These are phyloP conservation scores for Clonostachys byssicola DNA, from an alignment of 2,329 filamentous ascomycete species.

Conservation along the genomic window DNA sequence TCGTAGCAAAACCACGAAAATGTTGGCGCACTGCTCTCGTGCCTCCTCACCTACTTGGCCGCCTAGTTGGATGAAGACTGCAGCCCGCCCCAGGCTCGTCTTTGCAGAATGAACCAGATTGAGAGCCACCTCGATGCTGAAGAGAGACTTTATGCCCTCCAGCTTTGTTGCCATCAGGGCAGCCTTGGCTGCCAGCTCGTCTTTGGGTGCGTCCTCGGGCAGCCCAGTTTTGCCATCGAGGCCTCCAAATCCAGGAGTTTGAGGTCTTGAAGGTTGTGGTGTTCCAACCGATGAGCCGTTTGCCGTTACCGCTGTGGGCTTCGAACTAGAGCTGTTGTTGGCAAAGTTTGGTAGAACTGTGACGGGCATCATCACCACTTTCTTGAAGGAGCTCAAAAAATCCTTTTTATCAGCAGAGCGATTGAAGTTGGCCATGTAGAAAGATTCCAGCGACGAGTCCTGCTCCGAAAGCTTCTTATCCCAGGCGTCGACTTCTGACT, in stretches of 20 bases:
- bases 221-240: slow-evolving; percentile 33
- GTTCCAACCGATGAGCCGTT: slow-evolving; percentile 17
- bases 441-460: slow-evolving; percentile 85
- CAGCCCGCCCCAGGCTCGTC: slow-evolving; percentile 77
- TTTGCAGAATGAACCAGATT: slow-evolving; percentile 88
- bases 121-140: slow-evolving; percentile 93
- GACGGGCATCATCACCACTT: slow-evolving; percentile 98
- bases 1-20: slow-evolving; percentile 81
- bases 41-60: slow-evolving; percentile 80
- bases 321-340: slow-evolving; percentile 14
- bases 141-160: slow-evolving; percentile 90
- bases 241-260: slow-evolving; percentile 37
- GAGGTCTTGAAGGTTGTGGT: slow-evolving; percentile 39
- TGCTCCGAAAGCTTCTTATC: slow-evolving; percentile 89
- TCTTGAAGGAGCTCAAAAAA: slow-evolving; percentile 94
- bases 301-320: not conserved
- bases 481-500: slow-evolving; percentile 77
- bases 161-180: slow-evolving; percentile 93
- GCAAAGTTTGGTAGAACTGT: slow-evolving; percentile 75
- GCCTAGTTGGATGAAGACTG: slow-evolving; percentile 75
- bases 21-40: slow-evolving; percentile 80
- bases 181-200: slow-evolving; percentile 94
- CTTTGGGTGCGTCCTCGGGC: slow-evolving; percentile 70
- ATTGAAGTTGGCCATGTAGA: slow-evolving; percentile 94
- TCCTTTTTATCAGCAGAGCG: slow-evolving; percentile 94